Evolutionary conservation across 2,329 filamentous ascomycete species (phyloP), one percentile per base, ranked within the genome.

Genomic region (Alternaria postmessia): DNA sequence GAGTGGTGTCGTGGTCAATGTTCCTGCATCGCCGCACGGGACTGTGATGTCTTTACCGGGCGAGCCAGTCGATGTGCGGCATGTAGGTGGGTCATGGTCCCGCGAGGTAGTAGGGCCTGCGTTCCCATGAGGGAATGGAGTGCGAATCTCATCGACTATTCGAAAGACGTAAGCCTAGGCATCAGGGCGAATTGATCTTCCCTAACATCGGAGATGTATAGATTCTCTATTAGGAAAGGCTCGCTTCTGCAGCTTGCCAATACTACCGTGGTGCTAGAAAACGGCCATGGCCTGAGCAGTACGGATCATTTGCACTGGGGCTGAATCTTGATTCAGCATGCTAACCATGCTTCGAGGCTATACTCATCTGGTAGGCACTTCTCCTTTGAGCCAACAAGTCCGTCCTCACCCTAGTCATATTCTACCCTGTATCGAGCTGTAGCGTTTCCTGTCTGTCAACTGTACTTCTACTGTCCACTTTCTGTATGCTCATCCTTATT

Each of bases 201-300:
- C 74, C 75, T 79, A 73, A 69, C 76, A 64, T 71, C 75, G 76
- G 76, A 75, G 75, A 78, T 76, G 76, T 80, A 79, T 70, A 76
- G 68, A 70, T 65, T 63, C 79, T 74, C 65, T 64, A 76, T 81
- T 76, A 68, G 78, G 79, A 74, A 75, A 77, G 74, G 75, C 67
- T 77, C 75, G 78, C 76, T 76, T 72, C 79, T 81, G 80, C 80
- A 81, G 79, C 79, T 78, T 78, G 72, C 79, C 78, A 80, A 79
- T 80, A 77, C 77, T 78, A 81, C 78, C 75, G 74, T 79, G 74
- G 76, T 78, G 77, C 77, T 79, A 76, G 75, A 76, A 69, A 74
- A 76, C 70, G 75, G 75, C 61, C 74, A 75, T 79, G 78, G 79
- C 74, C 79, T 81, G 78, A 81, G 79, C 78, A 77, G 80, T 80